Evolutionary conservation across 1,284 basidiomycete genomes (phyloP), one percentile per base, ranked within the genome.

Genomic region (Stereum hirsutum): DNA sequence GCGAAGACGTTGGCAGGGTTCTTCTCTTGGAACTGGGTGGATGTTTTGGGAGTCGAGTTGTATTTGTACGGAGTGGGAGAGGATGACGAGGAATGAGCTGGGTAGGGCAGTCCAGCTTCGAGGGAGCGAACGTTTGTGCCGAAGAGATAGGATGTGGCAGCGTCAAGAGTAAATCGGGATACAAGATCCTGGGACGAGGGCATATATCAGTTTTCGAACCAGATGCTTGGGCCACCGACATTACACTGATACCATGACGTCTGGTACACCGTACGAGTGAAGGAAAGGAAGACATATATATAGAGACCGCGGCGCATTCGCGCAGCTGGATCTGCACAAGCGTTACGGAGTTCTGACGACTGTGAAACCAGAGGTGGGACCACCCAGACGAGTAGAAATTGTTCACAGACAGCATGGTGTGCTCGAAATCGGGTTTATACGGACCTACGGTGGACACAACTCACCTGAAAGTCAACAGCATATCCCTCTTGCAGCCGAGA

Each of bases 101-200:
- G 57, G 36, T 61, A 57, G 6, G 58, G 54, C 1, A 65, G 49
- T 2, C 54, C 53, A 0, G 54, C 51, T 4, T 53, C 48, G 19
- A 68, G 58, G 2, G 58, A 58, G 42, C 58, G 50, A n/a, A 65
- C 57, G 39, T 58, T 53, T 33, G 49, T 46, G 3, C 64, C 63
- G 43, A 69, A 66, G 12, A 69, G 55, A 46, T 66, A 66, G 38
- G 65, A 63, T 0, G 64, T 62, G 0, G 66, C 62, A 1, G 58
- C 60, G 49, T 68, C 65, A 15, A 68, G 49, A 0, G 64, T 68
- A 48, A 67, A 64, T 1, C 64, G 54, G 12, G 57, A 55, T 7
- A 57, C 47, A 33, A 62, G 50, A 23, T 64, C 61, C n/a, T 39
- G 15, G 24, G 6, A 27, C 12, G 20, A n/a, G n/a, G n/a, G n/a